phyloP scores from a whole-genome alignment of 306 rosid genomes.

The Sesbania bispinosa region DNA sequence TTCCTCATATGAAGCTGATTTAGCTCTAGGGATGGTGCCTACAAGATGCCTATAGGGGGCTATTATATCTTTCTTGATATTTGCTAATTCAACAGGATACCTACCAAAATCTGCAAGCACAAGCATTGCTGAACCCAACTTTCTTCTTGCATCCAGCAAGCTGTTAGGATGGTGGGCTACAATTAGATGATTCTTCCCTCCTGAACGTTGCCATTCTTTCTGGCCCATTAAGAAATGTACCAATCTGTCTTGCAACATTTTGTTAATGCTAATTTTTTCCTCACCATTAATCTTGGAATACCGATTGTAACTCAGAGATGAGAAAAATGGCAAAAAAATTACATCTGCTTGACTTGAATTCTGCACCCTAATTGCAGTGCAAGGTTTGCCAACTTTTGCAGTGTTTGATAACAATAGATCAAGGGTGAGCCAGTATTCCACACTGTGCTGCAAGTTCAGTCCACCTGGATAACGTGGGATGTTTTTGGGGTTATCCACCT shows the following conservation, averaged over 20 bases:
- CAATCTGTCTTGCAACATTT: constrained; percentile 69
- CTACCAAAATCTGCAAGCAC: constrained; percentile 98
- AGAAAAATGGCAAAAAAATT: constrained; percentile 84
- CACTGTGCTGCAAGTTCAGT: constrained; percentile 84
- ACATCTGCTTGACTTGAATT: constrained; percentile 84
- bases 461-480: constrained; percentile 89
- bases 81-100: constrained; percentile 76
- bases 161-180: constrained; percentile 97
- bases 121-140: constrained; percentile 80
- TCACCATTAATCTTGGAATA: constrained; percentile 63
- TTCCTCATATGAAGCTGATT: constrained; percentile 62
- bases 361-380: constrained; percentile 66
- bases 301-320: constrained; percentile 87
- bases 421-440: constrained; percentile 94
- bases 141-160: constrained; percentile 70
- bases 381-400: constrained; percentile 37
- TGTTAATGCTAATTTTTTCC: constrained; percentile 61
- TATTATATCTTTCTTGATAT: constrained; percentile 74
- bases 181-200: constrained; percentile 78
- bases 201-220: constrained; percentile 66
- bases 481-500: constrained; percentile 35
- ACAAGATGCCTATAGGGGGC: constrained; percentile 89
- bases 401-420: constrained; percentile 68
- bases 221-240: constrained; percentile 49
- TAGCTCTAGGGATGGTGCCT: constrained; percentile 41